These are phyloP conservation scores for Musa itinerans DNA, from an alignment of 176 grass and related monocot species.

Conservation along the genomic window DNA sequence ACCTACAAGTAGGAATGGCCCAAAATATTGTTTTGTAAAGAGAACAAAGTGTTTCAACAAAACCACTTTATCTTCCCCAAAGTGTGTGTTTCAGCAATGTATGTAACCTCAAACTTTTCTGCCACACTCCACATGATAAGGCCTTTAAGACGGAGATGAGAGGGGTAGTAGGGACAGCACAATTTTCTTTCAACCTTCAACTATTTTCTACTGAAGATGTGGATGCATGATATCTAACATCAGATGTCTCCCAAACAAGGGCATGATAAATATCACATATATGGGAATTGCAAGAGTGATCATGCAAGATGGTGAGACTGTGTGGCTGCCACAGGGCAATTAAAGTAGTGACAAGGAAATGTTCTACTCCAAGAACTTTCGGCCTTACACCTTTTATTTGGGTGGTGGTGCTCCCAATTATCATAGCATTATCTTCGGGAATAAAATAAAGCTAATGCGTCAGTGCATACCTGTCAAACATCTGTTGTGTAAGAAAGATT, in stretches of 20 bases:
- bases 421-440: conserved; percentile 18
- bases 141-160: not conserved
- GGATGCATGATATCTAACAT: not conserved
- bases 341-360: conserved; percentile 7
- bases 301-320: not conserved
- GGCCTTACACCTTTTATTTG: not conserved
- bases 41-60: not conserved
- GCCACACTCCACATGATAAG: not conserved
- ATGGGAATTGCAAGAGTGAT: not conserved
- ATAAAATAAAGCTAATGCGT: conserved; percentile 21
- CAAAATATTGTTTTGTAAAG: not conserved
- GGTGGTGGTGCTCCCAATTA: conserved; percentile 13
- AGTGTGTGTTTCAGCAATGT: not conserved
- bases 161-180: too few relatives aligned
- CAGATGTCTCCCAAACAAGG: not conserved
- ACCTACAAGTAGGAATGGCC: not conserved
- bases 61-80: not conserved
- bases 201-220: not conserved
- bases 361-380: not conserved
- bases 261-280: not conserved
- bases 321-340: conserved; percentile 15
- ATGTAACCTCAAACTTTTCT: not conserved
- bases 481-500: not conserved
- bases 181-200: not conserved
- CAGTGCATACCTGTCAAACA: not conserved